A percentile compares a stretch with the other conserved stretches of the same genome.
These are phyloP conservation scores for Dioszegia crocea DNA, from an alignment of 768 basidiomycete genomes.

Conservation along the genomic window DNA sequence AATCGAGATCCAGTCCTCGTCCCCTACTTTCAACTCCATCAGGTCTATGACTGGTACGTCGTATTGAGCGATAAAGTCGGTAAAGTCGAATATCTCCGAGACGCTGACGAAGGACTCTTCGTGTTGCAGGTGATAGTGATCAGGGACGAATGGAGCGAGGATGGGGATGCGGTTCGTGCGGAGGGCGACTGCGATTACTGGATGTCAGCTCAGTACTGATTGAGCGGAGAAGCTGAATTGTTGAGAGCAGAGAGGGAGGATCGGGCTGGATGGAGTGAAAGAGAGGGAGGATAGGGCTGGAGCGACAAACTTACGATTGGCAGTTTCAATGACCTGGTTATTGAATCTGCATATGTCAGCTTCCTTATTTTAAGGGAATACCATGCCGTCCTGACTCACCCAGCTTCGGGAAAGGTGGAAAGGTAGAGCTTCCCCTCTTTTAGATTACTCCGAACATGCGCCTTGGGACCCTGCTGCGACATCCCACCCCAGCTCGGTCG, in stretches of 20 bases:
- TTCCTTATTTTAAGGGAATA: too few relatives aligned
- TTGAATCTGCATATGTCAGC: conserved; percentile 1
- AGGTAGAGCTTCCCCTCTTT: conserved; percentile 6
- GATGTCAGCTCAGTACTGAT: neutral
- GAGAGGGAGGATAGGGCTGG: neutral
- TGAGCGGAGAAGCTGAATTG: too few relatives aligned
- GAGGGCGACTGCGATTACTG: conserved; percentile 12
- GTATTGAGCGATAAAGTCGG: conserved; percentile 1
- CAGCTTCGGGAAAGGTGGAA: conserved; percentile 4
- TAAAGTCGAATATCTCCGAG: conserved; percentile 11
- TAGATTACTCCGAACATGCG: conserved; percentile 9
- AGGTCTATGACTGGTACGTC: conserved; percentile 12
- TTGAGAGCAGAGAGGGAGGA: too few relatives aligned
- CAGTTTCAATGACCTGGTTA: conserved; percentile 13
- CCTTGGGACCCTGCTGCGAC: conserved; percentile 11
- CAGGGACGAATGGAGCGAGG: conserved; percentile 9
- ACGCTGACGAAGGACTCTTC: conserved; percentile 2
- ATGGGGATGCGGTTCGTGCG: conserved; percentile 15
- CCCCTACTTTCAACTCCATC: conserved; percentile 11
- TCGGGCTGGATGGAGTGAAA: too few relatives aligned
- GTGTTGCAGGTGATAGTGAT: neutral
- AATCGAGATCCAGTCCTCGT: neutral
- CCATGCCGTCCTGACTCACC: neutral
- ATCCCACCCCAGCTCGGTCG: conserved; percentile 9
- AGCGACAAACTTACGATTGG: conserved; percentile 8